Evolutionary conservation across 2,329 filamentous ascomycete genomes (phyloP), one percentile per base, ranked within the genome.

Genomic region (Pyrenophora seminiperda): DNA sequence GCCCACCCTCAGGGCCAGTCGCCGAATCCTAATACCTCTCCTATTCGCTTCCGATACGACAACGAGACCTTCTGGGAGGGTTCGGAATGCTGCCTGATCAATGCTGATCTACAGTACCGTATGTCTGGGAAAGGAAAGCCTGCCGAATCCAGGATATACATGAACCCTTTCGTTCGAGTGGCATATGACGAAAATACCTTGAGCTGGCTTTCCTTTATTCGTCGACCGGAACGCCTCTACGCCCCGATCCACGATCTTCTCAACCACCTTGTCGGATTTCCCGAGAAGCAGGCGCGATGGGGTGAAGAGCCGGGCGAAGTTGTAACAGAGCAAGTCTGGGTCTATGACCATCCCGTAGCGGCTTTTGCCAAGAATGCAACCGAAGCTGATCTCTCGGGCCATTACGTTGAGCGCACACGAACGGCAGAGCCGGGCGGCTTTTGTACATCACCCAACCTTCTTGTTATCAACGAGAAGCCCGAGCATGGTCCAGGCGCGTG

Each of bases 91-190:
- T 79, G 77, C 50, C 64, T 79, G 24, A 73, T 79, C 49, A 72
- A 79, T 53, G 77, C 76, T 3, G 77, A 78, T 50, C 67, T 79
- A 27, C 68, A 65, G 41, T 65, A 68, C 41, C 68, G 56, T 17
- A 65, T 61, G 31, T 75, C 73, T n/a, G 73, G 65, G 10, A 65
- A 63, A 44, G 70, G 66, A 33, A 73, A 69, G 20, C 72, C 68
- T 1, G 59, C 66, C 7, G 77, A 82, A 31, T 79, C 80, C 0
- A 84, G 83, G 2, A 85, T 90, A 42, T 91, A 83, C 65, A 83
- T 91, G 77, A 91, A 91, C 65, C 88, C 88, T 0, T 91, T 83
- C 63, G 81, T 91, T 34, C 83, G 88, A 14, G 86, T 89, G 4
- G 84, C 88, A 1, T 91, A 91, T 67, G 80, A 82, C 38, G 72